These are phyloP conservation scores for Sicyos baderoa DNA, from an alignment of 306 rosid species.

Conservation along the genomic window DNA sequence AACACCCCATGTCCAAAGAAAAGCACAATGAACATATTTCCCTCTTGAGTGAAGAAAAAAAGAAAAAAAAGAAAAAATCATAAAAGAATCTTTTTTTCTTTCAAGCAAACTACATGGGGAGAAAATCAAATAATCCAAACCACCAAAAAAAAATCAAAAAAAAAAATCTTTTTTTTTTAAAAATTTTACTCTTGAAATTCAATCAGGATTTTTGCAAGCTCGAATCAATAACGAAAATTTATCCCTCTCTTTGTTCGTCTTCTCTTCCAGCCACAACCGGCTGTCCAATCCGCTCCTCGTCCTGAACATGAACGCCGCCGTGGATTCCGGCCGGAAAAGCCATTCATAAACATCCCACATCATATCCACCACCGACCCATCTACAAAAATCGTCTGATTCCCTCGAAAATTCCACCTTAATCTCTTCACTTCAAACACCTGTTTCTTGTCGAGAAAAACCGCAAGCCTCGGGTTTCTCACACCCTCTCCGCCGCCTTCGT, in stretches of 20 bases:
- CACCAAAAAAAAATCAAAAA: not conserved
- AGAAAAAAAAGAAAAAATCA: too few relatives aligned
- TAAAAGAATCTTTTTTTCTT: not conserved
- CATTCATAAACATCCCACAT: conserved; percentile 98
- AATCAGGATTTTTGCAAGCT: conserved; percentile 56
- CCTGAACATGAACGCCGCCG: conserved; percentile 65
- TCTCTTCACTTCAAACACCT: conserved; percentile 55
- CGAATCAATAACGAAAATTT: conserved; percentile 65
- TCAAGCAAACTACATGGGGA: not conserved
- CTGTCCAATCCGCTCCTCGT: conserved; percentile 73
- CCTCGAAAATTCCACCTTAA: conserved; percentile 91
- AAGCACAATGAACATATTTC: too few relatives aligned
- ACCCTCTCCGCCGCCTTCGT: conserved; percentile 23
- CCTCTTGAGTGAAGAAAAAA: too few relatives aligned
- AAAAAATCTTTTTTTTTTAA: not conserved
- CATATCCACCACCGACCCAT: conserved; percentile 79
- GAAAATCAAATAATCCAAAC: conserved; percentile 6
- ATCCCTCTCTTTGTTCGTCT: conserved; percentile 35
- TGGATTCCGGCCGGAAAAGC: conserved; percentile 46
- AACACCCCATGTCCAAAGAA: not conserved
- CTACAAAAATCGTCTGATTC: conserved; percentile 69
- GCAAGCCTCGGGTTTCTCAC: conserved; percentile 30
- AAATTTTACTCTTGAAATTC: not conserved
- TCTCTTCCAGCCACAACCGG: conserved; percentile 74
- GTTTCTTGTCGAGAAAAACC: conserved; percentile 54